A percentile compares a stretch with the other conserved stretches of the same genome.
phyloP scores from a whole-genome alignment of 176 grass and related monocot species.

The Pontederia paniculata region DNA sequence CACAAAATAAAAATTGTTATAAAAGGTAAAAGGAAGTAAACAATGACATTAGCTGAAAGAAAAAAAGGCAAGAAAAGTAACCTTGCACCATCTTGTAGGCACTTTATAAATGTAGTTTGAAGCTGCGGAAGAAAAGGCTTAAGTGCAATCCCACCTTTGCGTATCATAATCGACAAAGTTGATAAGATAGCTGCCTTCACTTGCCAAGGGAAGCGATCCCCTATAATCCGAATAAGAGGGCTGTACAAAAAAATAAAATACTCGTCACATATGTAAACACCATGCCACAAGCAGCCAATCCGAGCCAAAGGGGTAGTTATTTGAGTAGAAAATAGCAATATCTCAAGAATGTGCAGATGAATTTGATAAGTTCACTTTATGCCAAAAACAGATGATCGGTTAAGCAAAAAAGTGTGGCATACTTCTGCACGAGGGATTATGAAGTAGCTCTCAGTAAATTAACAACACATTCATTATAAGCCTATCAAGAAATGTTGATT shows the following conservation, averaged over 20 bases:
- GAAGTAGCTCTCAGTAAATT: too few species aligned
- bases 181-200: constrained; percentile 93
- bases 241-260: constrained; percentile 26
- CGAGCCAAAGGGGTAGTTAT: too few species aligned
- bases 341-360: too few species aligned
- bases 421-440: too few species aligned
- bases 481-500: too few species aligned
- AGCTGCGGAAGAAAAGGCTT: constrained; percentile 97
- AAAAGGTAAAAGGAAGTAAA: constrained; percentile 8
- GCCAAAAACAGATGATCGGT: too few species aligned
- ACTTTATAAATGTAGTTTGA: constrained; percentile 92
- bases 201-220: constrained; percentile 96
- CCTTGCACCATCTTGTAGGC: constrained; percentile 79
- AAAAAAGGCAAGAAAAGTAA: constrained; percentile 20
- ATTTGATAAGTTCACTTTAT: too few species aligned
- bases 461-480: too few species aligned
- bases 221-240: constrained; percentile 90
- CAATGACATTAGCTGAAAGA: neutral
- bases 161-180: constrained; percentile 87
- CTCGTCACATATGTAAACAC: too few species aligned
- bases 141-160: constrained; percentile 89
- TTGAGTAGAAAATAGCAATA: too few species aligned
- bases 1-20: constrained; percentile 12
- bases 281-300: too few species aligned
- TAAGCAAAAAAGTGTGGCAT: too few species aligned